Conservation (phyloP, 257 asterid genomes). For the Solanum bulbocastanum region DNA sequence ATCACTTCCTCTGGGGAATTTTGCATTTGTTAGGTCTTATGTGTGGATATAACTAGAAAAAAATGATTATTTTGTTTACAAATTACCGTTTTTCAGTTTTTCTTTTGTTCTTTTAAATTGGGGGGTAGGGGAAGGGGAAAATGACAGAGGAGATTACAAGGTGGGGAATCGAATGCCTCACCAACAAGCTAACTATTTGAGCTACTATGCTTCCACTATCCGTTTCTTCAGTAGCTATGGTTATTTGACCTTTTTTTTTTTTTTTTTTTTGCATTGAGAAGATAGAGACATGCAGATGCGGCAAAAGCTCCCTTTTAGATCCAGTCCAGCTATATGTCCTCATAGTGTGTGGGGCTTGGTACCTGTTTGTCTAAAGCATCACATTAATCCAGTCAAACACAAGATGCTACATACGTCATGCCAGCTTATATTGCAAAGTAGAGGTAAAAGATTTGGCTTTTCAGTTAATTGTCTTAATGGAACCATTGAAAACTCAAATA, state of each 20-base stretch:
- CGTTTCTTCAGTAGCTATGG: neutral
- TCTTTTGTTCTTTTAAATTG: neutral
- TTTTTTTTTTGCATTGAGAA: neutral
- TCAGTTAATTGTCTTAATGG: conserved; percentile 1
- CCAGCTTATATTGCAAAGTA: neutral
- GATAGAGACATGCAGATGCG: neutral
- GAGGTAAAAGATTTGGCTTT: neutral
- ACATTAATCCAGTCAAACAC: neutral
- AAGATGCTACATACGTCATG: neutral
- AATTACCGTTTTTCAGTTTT: neutral
- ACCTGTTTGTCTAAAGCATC: neutral
- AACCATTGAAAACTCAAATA: neutral
- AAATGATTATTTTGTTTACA: neutral
- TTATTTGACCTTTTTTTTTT: neutral
- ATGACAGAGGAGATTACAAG: neutral
- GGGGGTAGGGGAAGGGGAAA: neutral
- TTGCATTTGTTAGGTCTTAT: neutral
- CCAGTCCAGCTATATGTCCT: neutral
- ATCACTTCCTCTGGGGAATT: neutral
- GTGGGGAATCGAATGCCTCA: neutral
- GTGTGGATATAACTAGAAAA: neutral
- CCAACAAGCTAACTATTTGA: neutral
- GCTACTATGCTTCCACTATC: neutral
- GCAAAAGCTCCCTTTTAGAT: neutral
- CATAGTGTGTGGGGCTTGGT: neutral